Conservation (phyloP, 352 stramenopile genomes). For the Globisporangium paddicum region DNA sequence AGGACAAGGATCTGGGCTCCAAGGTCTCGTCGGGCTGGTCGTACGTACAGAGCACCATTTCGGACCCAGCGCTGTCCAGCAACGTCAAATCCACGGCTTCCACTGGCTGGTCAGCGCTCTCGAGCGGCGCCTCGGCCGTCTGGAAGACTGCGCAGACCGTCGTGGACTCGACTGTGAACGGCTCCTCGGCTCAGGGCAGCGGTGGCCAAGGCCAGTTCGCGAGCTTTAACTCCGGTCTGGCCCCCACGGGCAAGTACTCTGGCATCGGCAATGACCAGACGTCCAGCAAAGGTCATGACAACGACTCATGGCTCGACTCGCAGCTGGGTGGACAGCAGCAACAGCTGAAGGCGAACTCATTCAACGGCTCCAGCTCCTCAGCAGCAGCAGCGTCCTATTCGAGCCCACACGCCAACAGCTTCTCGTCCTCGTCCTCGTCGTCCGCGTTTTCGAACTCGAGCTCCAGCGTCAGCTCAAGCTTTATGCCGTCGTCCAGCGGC, state of each 20-base stretch:
- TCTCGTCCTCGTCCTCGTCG: slow-evolving; percentile 41
- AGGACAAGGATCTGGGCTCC: slow-evolving; percentile 66
- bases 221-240: slow-evolving; percentile 50
- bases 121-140: slow-evolving; percentile 53
- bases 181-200: slow-evolving; percentile 11
- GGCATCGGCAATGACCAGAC: slow-evolving; percentile 35
- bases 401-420: slow-evolving; percentile 29
- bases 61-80: slow-evolving; percentile 57
- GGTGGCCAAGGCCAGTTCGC: slow-evolving; percentile 33
- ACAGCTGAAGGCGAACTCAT: slow-evolving; percentile 29
- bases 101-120: slow-evolving; percentile 69
- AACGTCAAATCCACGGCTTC: slow-evolving; percentile 82
- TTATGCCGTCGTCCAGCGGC: slow-evolving; percentile 13
- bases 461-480: slow-evolving; percentile 20
- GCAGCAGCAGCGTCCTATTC: slow-evolving; percentile 8
- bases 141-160: slow-evolving; percentile 62
- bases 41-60: slow-evolving; percentile 67
- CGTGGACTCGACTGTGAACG: slow-evolving; percentile 37
- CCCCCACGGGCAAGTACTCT: slow-evolving; percentile 57
- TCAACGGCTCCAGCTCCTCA: slow-evolving; percentile 17
- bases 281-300: slow-evolving; percentile 43
- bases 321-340: slow-evolving; percentile 28
- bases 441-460: slow-evolving; percentile 22
- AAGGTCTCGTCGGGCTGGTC: slow-evolving; percentile 81
- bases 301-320: slow-evolving; percentile 65